Base-by-base conservation (phyloP, 2,329 filamentous ascomycete genomes). In the Colletotrichum neosansevieriae region DNA sequence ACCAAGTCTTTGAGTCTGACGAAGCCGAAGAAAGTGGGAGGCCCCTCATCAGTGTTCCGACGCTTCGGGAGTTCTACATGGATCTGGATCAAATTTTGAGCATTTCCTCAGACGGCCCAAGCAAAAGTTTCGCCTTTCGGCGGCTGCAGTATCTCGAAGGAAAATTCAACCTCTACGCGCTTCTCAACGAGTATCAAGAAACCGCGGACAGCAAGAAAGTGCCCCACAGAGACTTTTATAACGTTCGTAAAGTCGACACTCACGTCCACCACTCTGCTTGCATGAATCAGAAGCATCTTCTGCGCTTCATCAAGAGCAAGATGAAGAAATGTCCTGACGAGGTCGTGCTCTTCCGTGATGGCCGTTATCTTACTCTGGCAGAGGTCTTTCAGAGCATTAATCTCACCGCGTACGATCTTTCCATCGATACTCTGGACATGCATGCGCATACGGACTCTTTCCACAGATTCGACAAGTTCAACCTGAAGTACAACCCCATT, bases 231-330 rank as follows among this genome's bases (percentile, higher is more conserved):
- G 96, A 99, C 80, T 99, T 99, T 77, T 99, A 99, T 84, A 99
- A 99, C 76, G 96, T 99, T 56, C 89, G 96, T 77, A 99, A 99
- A 79, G 96, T 99, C 58, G 96, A 99, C 77, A 99, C 96, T 9
- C 96, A 99, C 85, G 96, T 99, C 74, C 96, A 99, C 78, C 96
- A 99, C 79, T 99, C 96, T 15, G 96, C 96, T 24, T 99, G 96
- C 79, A 99, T 99, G 96, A 99, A 99, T 77, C 96, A 99, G 80
- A 99, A 99, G 81, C 96, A 99, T 86, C 83, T 99, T 65, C 84
- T 99, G 69, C 93, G 96, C 62, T 99, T 99, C 81, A 99, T 99
- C 84, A 99, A 99, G 82, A 97, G 94, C 81, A 99, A 99, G 82
- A 98, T 99, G 94, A 98, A 98, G 87, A 99, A 97, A 80, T 96